Percentiles rank a stretch among this genome's conserved stretches.
Conservation (phyloP, 306 rosid genomes). For the Inga oerstediana region DNA sequence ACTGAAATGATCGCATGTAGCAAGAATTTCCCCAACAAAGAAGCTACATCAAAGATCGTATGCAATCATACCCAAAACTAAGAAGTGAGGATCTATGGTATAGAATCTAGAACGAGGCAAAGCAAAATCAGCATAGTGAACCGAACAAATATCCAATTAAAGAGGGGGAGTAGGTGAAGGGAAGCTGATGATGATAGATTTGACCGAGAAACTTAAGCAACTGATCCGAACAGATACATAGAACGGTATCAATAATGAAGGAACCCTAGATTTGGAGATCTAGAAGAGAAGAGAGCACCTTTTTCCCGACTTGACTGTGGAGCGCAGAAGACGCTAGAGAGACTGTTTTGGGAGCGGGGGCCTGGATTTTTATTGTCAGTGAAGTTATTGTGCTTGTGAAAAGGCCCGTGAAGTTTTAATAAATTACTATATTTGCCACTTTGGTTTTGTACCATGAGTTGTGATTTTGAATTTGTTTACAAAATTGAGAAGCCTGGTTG, state of each 20-base stretch:
- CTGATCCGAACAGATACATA: neutral
- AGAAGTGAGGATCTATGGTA: neutral
- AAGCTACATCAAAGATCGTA: constrained; percentile 41
- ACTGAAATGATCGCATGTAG: constrained; percentile 1
- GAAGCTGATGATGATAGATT: neutral
- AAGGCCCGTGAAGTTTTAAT: constrained; percentile 22
- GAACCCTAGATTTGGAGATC: constrained; percentile 70
- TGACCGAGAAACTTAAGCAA: constrained; percentile 13
- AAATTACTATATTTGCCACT: constrained; percentile 38
- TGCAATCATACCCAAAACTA: constrained; percentile 3
- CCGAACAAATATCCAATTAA: constrained; percentile 20
- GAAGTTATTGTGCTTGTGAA: neutral
- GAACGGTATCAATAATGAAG: neutral
- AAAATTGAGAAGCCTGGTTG: neutral
- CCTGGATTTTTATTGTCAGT: neutral
- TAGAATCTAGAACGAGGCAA: neutral
- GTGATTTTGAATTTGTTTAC: neutral
- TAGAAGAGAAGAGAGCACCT: constrained; percentile 28
- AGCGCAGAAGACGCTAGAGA: constrained; percentile 44
- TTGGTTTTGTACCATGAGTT: neutral
- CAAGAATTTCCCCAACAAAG: neutral
- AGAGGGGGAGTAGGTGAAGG: neutral
- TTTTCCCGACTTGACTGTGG: constrained; percentile 48
- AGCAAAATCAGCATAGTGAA: constrained; percentile 14
- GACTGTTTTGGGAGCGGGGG: neutral